Evolutionary conservation across 2,329 filamentous ascomycete genomes (phyloP).

Genomic region (Sclerotinia minor): DNA sequence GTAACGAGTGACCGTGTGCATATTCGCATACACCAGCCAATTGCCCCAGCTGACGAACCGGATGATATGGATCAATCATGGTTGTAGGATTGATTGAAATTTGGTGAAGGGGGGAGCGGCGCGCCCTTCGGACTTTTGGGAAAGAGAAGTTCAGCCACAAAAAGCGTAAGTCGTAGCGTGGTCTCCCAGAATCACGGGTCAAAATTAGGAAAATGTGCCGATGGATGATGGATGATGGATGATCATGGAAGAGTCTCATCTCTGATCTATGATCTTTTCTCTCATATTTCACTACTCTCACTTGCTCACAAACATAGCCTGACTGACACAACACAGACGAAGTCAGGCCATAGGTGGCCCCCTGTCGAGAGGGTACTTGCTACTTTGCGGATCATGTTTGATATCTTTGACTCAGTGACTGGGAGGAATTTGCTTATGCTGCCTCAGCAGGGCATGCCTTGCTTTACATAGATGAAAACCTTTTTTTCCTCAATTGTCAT

Average conservation of each 20-base stretch:
- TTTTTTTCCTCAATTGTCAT: slow-evolving; percentile 1
- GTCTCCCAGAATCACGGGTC: slow-evolving; percentile 20
- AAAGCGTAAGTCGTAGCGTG: slow-evolving; percentile 12
- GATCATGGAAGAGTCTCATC: slow-evolving; percentile 18
- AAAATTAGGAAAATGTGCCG: slow-evolving; percentile 7
- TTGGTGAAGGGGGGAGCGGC: not conserved
- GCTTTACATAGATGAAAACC: slow-evolving; percentile 16
- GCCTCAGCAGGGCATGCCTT: slow-evolving; percentile 20
- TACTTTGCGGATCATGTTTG: slow-evolving; percentile 19
- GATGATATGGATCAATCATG: slow-evolving; percentile 9
- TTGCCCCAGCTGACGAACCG: slow-evolving; percentile 14
- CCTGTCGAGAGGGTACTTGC: slow-evolving; percentile 9
- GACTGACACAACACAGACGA: slow-evolving; percentile 18
- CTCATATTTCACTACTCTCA: not conserved
- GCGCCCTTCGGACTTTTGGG: slow-evolving; percentile 3
- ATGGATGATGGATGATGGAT: slow-evolving; percentile 4
- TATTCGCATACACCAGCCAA: not conserved
- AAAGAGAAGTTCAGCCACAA: slow-evolving; percentile 23
- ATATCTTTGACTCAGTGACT: slow-evolving; percentile 16
- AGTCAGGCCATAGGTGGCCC: slow-evolving; percentile 23
- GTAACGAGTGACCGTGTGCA: slow-evolving; percentile 12
- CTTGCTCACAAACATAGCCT: slow-evolving; percentile 3
- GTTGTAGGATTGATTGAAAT: not conserved
- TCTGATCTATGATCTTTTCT: not conserved
- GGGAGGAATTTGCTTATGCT: slow-evolving; percentile 22